phyloP scores from a whole-genome alignment of 2,329 filamentous ascomycete species.

The Sporothrix dimorphospora region DNA sequence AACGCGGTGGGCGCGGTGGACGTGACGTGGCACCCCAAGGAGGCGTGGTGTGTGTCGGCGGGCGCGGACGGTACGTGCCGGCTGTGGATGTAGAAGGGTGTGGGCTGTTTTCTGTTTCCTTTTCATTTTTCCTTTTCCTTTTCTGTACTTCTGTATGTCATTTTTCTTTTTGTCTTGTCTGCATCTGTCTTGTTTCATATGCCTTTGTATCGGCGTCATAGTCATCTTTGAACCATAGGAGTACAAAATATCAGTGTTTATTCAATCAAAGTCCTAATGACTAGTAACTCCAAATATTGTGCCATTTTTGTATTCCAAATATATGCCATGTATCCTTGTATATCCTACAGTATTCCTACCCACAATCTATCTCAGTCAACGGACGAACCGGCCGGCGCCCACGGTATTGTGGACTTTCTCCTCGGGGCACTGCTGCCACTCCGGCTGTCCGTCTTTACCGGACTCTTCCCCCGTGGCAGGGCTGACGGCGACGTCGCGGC shows the following conservation, averaged over 20 bases:
- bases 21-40: constrained; percentile 91
- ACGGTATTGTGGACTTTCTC: constrained; percentile 19
- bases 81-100: constrained; percentile 72
- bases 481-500: background rate
- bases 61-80: constrained; percentile 92
- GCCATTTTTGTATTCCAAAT: no score
- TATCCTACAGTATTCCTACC: background rate
- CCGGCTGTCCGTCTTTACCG: constrained; percentile 1
- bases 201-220: constrained; percentile 19
- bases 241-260: constrained; percentile 17
- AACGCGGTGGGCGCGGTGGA: constrained; percentile 88
- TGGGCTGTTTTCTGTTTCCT: constrained; percentile 2
- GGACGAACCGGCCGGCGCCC: background rate
- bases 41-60: constrained; percentile 93
- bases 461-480: constrained; percentile 10
- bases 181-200: background rate
- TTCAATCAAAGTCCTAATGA: background rate
- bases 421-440: background rate
- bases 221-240: constrained; percentile 17
- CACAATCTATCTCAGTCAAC: background rate
- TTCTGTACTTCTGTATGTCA: background rate
- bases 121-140: background rate
- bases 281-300: background rate
- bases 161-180: background rate
- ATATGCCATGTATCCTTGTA: background rate